A percentile compares a stretch with the other conserved stretches of the same genome.
Evolutionary conservation across 768 basidiomycete genomes (phyloP).

Genomic region (Pulveroboletus sp.): DNA sequence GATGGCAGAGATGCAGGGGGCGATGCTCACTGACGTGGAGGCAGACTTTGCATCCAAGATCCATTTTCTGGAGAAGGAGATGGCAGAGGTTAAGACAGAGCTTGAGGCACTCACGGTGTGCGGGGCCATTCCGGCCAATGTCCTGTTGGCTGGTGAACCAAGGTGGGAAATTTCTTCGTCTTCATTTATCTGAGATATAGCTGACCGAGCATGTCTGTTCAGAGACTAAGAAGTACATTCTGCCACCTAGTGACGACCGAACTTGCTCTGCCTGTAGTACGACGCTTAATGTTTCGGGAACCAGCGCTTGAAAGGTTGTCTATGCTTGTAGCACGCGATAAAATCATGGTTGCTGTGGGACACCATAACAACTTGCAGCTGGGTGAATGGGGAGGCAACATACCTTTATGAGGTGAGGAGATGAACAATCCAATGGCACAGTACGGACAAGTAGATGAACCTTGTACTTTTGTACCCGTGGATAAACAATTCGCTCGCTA

Average conservation of each 20-base stretch:
- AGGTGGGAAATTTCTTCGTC: constrained; percentile 1
- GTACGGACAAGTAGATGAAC: too few species aligned
- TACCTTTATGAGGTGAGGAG: too few species aligned
- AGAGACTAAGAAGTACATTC: constrained; percentile 1
- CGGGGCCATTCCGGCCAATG: neutral
- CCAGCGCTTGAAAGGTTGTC: too few species aligned
- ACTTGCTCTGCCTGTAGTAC: neutral
- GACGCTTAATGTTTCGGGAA: neutral
- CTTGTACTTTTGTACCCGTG: too few species aligned
- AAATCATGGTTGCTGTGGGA: too few species aligned
- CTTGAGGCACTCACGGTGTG: constrained; percentile 10
- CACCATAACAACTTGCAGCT: too few species aligned
- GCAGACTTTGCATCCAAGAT: constrained; percentile 19
- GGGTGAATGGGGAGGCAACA: too few species aligned
- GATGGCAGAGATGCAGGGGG: constrained; percentile 13
- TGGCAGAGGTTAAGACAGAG: constrained; percentile 9
- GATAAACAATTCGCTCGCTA: too few species aligned
- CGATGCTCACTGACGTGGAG: constrained; percentile 12
- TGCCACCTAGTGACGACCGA: neutral
- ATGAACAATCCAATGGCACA: too few species aligned
- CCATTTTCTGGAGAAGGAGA: constrained; percentile 11
- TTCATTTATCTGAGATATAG: neutral
- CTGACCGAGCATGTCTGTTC: neutral
- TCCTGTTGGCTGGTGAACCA: neutral
- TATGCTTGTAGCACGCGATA: too few species aligned